Evolutionary conservation across 2,329 filamentous ascomycete genomes (phyloP), one percentile per base, ranked within the genome.

Genomic region (Stachybotrys elegans): DNA sequence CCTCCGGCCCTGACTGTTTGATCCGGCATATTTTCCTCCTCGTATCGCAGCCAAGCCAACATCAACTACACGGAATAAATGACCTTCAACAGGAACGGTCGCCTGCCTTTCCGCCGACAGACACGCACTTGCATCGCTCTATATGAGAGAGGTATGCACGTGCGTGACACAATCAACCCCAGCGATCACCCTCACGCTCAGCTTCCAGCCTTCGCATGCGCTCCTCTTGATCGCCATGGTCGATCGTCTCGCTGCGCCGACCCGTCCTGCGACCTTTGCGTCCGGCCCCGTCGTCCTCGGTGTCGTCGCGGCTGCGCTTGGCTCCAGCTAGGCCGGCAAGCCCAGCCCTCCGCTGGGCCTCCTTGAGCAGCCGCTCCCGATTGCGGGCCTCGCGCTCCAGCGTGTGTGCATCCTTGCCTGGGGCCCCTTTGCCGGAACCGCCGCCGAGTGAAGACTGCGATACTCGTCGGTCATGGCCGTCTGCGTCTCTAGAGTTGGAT

Each of bases 311-410:
- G 41, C 69, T 62, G 49, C 79, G 63, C 61, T 83, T 77, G 52
- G 69, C 54, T 43, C 31, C 67, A 31, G 65, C 63, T 22, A 75
- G 55, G 42, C 72, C 67, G 3, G 70, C 61, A 42, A 81, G 59
- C 35, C 77, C 71, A 36, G 80, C 72, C 62, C 84, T 78, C 27
- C 79, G 75, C 62, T 87, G 81, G 31, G 81, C 79, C 62, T 88
- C 84, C 55, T 83, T 84, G 12, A 84, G 69, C 42, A 86, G 68
- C 21, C 84, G 72, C 60, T 86, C 82, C 37, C 82, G 73, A 55
- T 84, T 76, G 14, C 81, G 70, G 12, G 78, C 78, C 57, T 86
- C 83, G 19, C 84, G 79, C 61, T 88, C 84, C 0, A 83, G 69
- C 2, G 84, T 83, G 60, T 87, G 83, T n/a, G 79, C 73, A 51